A percentile compares a stretch with the other conserved stretches of the same genome.
Evolutionary conservation across 768 basidiomycete genomes (phyloP).

Genomic region (Tricholomella constricta): DNA sequence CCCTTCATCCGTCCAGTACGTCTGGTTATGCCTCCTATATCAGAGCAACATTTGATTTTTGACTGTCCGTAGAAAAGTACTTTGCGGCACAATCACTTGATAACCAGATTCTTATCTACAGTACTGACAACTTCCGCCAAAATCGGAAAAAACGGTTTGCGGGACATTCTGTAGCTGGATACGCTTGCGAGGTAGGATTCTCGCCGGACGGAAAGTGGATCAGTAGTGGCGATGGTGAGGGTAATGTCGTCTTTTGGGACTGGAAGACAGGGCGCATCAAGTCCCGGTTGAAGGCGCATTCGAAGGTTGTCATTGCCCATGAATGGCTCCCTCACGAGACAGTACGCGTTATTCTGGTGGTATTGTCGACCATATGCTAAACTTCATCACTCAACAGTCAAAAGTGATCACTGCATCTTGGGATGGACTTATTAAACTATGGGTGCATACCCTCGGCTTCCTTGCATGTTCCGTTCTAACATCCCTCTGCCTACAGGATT

Average conservation of each 20-base stretch:
- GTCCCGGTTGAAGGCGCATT: conserved; percentile 85
- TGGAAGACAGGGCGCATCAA: conserved; percentile 99
- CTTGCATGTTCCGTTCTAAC: conserved; percentile 13
- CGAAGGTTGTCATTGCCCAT: conserved; percentile 96
- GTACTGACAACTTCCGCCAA: conserved; percentile 97
- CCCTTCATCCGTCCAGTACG: conserved; percentile 92
- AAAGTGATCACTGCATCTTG: conserved; percentile 97
- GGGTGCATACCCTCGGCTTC: conserved; percentile 57
- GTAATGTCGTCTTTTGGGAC: conserved; percentile 98
- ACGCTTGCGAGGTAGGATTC: conserved; percentile 96
- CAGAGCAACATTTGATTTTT: conserved; percentile 9
- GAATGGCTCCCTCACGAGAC: conserved; percentile 98
- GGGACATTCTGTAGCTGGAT: conserved; percentile 95
- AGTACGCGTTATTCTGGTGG: conserved; percentile 63
- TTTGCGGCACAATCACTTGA: conserved; percentile 97
- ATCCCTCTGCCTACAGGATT: conserved; percentile 38
- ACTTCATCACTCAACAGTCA: conserved; percentile 52
- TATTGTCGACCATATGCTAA: conserved; percentile 15
- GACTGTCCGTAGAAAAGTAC: conserved; percentile 70
- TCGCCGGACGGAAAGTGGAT: conserved; percentile 99
- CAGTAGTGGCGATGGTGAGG: conserved; percentile 93
- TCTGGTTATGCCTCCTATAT: conserved; percentile 22
- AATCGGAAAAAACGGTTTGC: conserved; percentile 99
- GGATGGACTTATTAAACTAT: conserved; percentile 98
- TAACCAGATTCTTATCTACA: conserved; percentile 97